phyloP scores from a whole-genome alignment of 2,329 filamentous ascomycete genomes.

The Ascosphaera pollenicola region DNA sequence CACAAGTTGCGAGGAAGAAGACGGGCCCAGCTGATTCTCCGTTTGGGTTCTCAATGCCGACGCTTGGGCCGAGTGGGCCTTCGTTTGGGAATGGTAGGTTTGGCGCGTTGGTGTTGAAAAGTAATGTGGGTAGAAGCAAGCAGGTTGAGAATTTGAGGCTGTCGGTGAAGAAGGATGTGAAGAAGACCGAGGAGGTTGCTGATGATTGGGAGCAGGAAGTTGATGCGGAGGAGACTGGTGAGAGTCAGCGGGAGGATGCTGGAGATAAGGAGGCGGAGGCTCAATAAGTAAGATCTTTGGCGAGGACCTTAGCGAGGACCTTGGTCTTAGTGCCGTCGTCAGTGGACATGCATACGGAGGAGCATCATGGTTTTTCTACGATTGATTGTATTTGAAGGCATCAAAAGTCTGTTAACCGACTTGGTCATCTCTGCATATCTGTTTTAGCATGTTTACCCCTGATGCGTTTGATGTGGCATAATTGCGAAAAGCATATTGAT shows the following conservation, averaged over 20 bases:
- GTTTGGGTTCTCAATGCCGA: constrained; percentile 11
- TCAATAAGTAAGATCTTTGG: neutral
- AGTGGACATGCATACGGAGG: too few relatives aligned
- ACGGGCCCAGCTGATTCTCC: constrained; percentile 6
- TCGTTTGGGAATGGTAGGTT: constrained; percentile 2
- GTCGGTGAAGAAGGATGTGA: constrained; percentile 6
- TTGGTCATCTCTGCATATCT: too few relatives aligned
- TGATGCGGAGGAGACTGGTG: constrained; percentile 16
- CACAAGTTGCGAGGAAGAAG: constrained; percentile 18
- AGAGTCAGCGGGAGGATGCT: constrained; percentile 8
- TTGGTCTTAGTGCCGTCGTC: too few relatives aligned
- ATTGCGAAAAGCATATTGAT: too few relatives aligned
- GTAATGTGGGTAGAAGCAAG: constrained; percentile 5
- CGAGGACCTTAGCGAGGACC: too few relatives aligned
- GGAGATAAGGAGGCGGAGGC: neutral
- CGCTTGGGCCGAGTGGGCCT: neutral
- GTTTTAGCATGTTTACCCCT: too few relatives aligned
- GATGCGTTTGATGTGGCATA: too few relatives aligned
- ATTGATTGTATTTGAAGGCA: too few relatives aligned
- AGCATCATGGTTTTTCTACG: too few relatives aligned
- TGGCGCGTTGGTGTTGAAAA: constrained; percentile 6
- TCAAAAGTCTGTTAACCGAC: too few relatives aligned
- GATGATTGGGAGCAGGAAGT: constrained; percentile 27
- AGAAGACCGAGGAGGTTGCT: constrained; percentile 17
- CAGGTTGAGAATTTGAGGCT: constrained; percentile 3